Percentiles rank a stretch among this genome's conserved stretches.
Evolutionary conservation across 768 basidiomycete genomes (phyloP).

Genomic region (Daedaleopsis sinensis): DNA sequence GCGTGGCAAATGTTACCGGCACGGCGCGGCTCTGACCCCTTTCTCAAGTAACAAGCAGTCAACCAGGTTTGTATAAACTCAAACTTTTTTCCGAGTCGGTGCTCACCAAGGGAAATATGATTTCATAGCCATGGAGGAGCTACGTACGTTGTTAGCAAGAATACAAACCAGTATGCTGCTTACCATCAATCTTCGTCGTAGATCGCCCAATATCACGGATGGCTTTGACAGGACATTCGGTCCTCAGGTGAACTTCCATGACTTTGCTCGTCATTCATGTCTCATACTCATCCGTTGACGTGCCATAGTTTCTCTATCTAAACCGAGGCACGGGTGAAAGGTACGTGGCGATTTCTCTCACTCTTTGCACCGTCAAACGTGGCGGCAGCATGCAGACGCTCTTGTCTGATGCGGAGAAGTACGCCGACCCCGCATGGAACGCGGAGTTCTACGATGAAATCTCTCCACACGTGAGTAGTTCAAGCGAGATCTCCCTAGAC

Average conservation of each 20-base stretch:
- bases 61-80: conserved; percentile 7
- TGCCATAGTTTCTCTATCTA: conserved; percentile 18
- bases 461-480: conserved; percentile 23
- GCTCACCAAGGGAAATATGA: not conserved
- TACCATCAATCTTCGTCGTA: not conserved
- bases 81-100: not conserved
- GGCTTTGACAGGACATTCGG: conserved; percentile 35
- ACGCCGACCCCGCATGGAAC: conserved; percentile 31
- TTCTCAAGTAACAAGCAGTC: conserved; percentile 18
- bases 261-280: not conserved
- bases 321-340: conserved; percentile 13
- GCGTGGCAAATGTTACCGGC: too few relatives aligned
- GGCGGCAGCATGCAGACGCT: conserved; percentile 17
- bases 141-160: conserved; percentile 1
- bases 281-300: too few relatives aligned
- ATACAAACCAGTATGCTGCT: not conserved
- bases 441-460: conserved; percentile 32
- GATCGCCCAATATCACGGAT: conserved; percentile 30
- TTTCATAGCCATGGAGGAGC: conserved; percentile 13
- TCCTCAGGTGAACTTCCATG: conserved; percentile 21
- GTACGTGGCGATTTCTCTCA: not conserved
- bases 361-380: not conserved
- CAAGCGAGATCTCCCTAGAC: not conserved
- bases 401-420: conserved; percentile 28
- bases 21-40: not conserved